Evolutionary conservation across 805 yeast genomes (phyloP), one percentile per base, ranked within the genome.

Genomic region (Nematodospora valgi): DNA sequence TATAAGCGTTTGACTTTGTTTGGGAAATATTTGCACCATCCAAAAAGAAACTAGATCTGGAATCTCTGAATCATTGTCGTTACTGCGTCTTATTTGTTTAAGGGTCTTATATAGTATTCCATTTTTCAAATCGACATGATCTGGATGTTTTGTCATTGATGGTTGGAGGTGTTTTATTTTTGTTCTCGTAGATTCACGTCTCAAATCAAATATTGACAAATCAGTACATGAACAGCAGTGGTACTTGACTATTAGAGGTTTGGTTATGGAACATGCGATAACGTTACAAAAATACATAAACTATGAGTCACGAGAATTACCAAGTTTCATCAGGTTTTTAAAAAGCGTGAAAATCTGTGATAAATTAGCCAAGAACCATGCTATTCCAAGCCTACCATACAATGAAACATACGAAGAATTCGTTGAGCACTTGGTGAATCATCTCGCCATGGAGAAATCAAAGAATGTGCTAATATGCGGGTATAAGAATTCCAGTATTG

Each of bases 11-110:
- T 58, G 57, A 2, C 67, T 55, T n/a, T 52, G 47, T 15, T 29
- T 40, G 3, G 80, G 72, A 77, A 65, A 16, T 58, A 62, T 33
- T 78, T 67, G 21, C 68, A 54, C 82, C 82, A 78, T 2, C 68
- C 76, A 1, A n/a, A n/a, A n/a, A n/a, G n/a, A n/a, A n/a, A n/a
- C n/a, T n/a, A n/a, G 48, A 2, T 50, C 41, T 1, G 68, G 68
- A 3, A 25, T 38, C 5, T 51, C 43, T n/a, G 37, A 24, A 10
- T 34, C 38, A 3, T 46, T 38, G 3, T 35, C 38, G 14, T 56
- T 53, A 2, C 46, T 35, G 2, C 59, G 51, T 36, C 66, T 54
- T 4, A 78, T 51, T 45, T 78, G 82, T 34, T 67, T 57, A 9
- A 78, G 54, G n/a, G 51, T 45, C 3, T 60, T 67, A 35, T 70